Percentiles rank a stretch among this genome's conserved stretches.
Conservation (phyloP, 306 rosid species). For the Mimosa bimucronata region DNA sequence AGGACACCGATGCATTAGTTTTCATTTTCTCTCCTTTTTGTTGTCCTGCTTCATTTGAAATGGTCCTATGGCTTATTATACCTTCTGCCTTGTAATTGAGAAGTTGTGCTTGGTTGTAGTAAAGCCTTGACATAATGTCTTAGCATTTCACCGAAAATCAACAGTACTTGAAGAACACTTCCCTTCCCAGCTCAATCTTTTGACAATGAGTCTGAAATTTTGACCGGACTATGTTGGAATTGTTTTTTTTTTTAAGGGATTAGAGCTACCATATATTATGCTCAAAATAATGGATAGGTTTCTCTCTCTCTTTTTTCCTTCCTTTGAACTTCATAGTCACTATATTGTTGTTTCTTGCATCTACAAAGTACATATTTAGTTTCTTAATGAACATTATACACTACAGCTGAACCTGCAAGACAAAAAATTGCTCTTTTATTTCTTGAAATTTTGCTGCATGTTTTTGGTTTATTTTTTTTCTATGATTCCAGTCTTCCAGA, state of each 20-base stretch:
- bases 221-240: constrained; percentile 9
- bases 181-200: constrained; percentile 15
- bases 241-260: constrained; percentile 7
- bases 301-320: constrained; percentile 4
- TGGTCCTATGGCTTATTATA: constrained; percentile 9
- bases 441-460: background rate
- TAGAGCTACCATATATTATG: background rate
- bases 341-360: constrained; percentile 7
- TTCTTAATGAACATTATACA: constrained; percentile 6
- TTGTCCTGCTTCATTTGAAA: constrained; percentile 17
- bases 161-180: background rate
- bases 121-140: constrained; percentile 1
- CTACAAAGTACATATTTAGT: background rate
- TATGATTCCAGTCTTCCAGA: background rate
- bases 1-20: constrained; percentile 6
- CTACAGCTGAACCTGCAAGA: background rate
- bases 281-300: background rate
- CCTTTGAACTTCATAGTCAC: constrained; percentile 10
- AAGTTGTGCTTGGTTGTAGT: constrained; percentile 21
- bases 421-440: constrained; percentile 9
- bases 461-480: background rate
- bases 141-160: background rate
- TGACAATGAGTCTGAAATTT: constrained; percentile 10
- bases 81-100: background rate
- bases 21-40: constrained; percentile 3